Conservation (phyloP, 1,284 basidiomycete genomes). For the Cutaneotrichosporon daszewskae region DNA sequence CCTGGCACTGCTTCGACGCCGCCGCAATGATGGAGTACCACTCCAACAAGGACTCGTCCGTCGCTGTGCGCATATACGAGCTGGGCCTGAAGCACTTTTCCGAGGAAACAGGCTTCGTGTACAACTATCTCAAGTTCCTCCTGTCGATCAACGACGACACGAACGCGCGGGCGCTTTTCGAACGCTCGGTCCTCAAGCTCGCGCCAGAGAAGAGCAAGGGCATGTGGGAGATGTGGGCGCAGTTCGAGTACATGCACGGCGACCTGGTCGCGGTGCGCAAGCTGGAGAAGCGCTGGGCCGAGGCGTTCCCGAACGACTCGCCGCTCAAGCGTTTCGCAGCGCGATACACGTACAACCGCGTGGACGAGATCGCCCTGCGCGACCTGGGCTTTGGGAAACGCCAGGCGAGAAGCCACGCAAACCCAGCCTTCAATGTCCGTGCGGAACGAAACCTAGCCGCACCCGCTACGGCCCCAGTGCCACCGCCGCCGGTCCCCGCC, state of each 20-base stretch:
- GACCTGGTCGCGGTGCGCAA: slow-evolving; percentile 84
- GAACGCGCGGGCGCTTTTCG: slow-evolving; percentile 93
- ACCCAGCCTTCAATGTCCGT: background rate
- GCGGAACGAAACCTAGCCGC: no score
- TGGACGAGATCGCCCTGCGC: slow-evolving; percentile 80
- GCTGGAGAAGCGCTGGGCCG: slow-evolving; percentile 79
- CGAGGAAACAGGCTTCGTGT: slow-evolving; percentile 77
- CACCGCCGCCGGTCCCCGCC: background rate
- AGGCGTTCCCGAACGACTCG: slow-evolving; percentile 79
- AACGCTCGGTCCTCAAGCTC: slow-evolving; percentile 65
- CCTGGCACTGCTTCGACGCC: slow-evolving; percentile 93
- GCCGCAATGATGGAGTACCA: slow-evolving; percentile 95
- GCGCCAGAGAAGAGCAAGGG: slow-evolving; percentile 71
- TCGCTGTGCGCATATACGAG: slow-evolving; percentile 90
- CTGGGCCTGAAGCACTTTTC: slow-evolving; percentile 82
- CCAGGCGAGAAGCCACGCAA: background rate
- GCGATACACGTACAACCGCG: slow-evolving; percentile 76
- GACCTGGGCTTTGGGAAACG: slow-evolving; percentile 72
- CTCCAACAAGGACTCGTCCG: slow-evolving; percentile 74
- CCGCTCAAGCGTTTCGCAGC: slow-evolving; percentile 88
- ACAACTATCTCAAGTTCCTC: slow-evolving; percentile 85
- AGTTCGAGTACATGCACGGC: slow-evolving; percentile 92
- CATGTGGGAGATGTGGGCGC: slow-evolving; percentile 92
- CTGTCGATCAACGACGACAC: slow-evolving; percentile 93
- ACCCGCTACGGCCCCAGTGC: background rate